Evolutionary conservation across 2,329 filamentous ascomycete genomes (phyloP), one percentile per base, ranked within the genome.

Genomic region (Cercospora zeae-maydis): DNA sequence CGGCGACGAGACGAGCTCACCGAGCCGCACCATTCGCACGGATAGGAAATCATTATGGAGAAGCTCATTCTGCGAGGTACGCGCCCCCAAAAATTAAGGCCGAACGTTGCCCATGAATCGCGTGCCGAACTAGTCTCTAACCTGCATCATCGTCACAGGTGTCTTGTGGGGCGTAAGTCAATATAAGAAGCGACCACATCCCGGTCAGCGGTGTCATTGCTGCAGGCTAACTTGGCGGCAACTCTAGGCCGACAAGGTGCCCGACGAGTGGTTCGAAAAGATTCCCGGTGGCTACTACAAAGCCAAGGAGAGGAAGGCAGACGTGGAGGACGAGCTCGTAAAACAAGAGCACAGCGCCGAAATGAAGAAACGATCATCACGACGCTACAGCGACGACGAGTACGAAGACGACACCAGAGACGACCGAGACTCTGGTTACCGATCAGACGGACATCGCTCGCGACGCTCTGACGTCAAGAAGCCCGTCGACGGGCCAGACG

Each of bases 201-300:
- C 45, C 53, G 51, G 57, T 53, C 19, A 27, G 42, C 60, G 34
- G 31, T 55, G 57, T 53, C 56, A 56, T 33, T 14, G 24, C 16
- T 49, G 37, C 52, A 58, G 33, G 51, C 51, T 63, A 42, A 63
- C 42, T 42, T 53, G 51, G 52, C 52, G 51, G 52, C 39, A 56
- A 30, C 24, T 27, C 34, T 47, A 64, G 62, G 58, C 70, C 61
- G 75, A 76, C 62, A 76, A 75, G 67, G 74, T 77, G n/a, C 75
- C 75, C 37, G 75, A 77, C 65, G 68, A 56, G 21, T 74, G 73
- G 69, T 76, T 76, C 63, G 75, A 77, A 16, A 74, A 72, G 63
- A 72, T 77, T 30, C 75, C 75, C 21, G 74, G 73, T 31, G 72
- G 71, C 58, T 76, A 68, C 67, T 76, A 74, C 66, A 72, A 71